Evolutionary conservation across 306 rosid genomes (phyloP), one percentile per base, ranked within the genome.

Genomic region (Vigna reflexopilosa): DNA sequence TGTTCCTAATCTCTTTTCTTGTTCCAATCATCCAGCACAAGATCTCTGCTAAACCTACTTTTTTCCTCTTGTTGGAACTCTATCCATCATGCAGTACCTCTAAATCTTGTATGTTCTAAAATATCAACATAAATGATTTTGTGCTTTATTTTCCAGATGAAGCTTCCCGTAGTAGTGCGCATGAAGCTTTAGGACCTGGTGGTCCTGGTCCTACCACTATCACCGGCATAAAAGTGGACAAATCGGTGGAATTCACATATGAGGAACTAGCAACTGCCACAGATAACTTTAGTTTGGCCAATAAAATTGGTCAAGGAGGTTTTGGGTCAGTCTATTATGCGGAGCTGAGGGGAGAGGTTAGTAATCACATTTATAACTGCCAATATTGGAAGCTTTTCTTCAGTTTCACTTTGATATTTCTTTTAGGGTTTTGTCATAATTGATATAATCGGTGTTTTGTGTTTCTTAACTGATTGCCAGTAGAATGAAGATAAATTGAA

Each of bases 311-410:
- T 50, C 88, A 91, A 87, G 99, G 99, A 54, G 99, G 99, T 80
- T 95, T 95, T 63, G 99, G 98, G 36, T 82, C 93, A 54, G 99
- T 95, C 75, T 95, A 91, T 82, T 95, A 88, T 85, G 99, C 99
- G 26, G 97, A 95, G 73, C 84, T 95, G 85, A 91, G 98, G 88
- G 99, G 99, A 81, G 98, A 95, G 99, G 99, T 95, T 79, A 73
- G 97, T 88, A 64, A 26, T 62, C 64, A 36, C 77, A 64, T 59
- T 56, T 77, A 51, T 66, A 34, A 54, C 78, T 65, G n/a, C 30
- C 67, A 9, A 28, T 67, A 51, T 36, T 65, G 17, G 11, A 72
- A 72, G 48, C n/a, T 52, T 45, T 73, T 44, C 59, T 7, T 30
- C 44, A 67, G 45, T 61, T 74, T 45, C 56, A 71, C 11, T 13